Evolutionary conservation across 2,329 filamentous ascomycete genomes (phyloP).

Genomic region (Calonectria hongkongensis): DNA sequence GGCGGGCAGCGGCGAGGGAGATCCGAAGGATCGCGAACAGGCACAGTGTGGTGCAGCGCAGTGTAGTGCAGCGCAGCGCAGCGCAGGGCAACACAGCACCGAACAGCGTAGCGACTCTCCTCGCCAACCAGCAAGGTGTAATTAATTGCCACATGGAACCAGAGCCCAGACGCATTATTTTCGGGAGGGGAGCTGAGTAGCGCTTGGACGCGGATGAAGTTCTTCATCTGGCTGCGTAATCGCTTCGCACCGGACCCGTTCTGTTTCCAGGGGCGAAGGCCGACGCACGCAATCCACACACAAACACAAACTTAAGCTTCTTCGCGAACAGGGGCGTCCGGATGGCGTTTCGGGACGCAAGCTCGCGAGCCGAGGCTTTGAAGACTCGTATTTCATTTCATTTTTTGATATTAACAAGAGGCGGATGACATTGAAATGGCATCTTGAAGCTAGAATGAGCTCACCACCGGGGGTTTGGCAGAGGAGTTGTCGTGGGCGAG

Average conservation of each 20-base stretch:
- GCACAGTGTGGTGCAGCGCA: background rate
- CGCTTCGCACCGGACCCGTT: slow-evolving; percentile 45
- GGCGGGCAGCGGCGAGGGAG: background rate
- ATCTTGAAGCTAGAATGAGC: background rate
- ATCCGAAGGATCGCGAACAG: background rate
- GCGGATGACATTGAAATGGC: background rate
- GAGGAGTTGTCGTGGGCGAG: slow-evolving; percentile 6
- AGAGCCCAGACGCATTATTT: slow-evolving; percentile 8
- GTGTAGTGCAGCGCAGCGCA: too few species aligned
- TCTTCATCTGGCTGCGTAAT: slow-evolving; percentile 49
- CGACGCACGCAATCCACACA: slow-evolving; percentile 48
- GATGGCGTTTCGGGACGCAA: slow-evolving; percentile 23
- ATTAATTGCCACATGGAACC: slow-evolving; percentile 1
- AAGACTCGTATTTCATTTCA: background rate
- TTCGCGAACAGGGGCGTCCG: slow-evolving; percentile 44
- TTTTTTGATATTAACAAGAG: background rate
- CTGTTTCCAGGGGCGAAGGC: slow-evolving; percentile 49
- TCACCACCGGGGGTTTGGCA: background rate
- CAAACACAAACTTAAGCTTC: slow-evolving; percentile 54
- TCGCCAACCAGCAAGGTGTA: background rate
- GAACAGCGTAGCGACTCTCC: background rate
- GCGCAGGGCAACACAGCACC: too few species aligned
- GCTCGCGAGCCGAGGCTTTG: background rate
- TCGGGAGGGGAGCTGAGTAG: background rate
- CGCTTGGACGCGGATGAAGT: slow-evolving; percentile 31